phyloP scores from a whole-genome alignment of 208 protist genomes.

The Leptomonas seymouri region DNA sequence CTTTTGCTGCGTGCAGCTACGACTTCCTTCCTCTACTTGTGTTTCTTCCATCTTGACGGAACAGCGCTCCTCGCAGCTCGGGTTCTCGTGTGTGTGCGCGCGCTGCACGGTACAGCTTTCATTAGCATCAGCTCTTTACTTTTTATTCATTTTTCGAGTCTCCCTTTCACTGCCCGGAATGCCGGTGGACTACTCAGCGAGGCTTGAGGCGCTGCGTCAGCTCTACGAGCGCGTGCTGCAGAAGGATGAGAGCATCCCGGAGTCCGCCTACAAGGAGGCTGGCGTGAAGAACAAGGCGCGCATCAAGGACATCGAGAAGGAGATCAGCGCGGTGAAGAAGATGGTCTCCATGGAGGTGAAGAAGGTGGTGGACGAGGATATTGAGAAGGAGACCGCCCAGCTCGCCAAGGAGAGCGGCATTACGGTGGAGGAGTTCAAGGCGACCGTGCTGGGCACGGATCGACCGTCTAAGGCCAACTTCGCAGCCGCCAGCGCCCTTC shows the following conservation, averaged over 20 bases:
- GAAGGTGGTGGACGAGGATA: constrained; percentile 52
- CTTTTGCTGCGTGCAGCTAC: too few relatives aligned
- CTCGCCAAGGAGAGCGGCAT: constrained; percentile 61
- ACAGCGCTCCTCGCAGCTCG: too few relatives aligned
- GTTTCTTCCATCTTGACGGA: too few relatives aligned
- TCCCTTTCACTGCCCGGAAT: constrained; percentile 11
- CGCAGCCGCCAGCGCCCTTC: constrained; percentile 2
- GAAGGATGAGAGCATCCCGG: constrained; percentile 55
- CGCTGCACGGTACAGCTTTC: too few relatives aligned
- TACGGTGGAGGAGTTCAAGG: constrained; percentile 67
- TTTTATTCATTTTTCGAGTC: too few relatives aligned
- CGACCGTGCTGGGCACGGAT: constrained; percentile 19
- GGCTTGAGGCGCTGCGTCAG: constrained; percentile 63
- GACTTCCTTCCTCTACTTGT: too few relatives aligned
- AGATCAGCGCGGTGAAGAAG: constrained; percentile 75
- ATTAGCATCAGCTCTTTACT: too few relatives aligned
- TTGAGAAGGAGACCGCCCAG: constrained; percentile 62
- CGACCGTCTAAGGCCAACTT: neutral
- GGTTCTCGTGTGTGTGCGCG: too few relatives aligned
- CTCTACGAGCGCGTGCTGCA: constrained; percentile 66
- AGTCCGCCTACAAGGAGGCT: constrained; percentile 48
- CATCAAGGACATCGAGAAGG: constrained; percentile 93
- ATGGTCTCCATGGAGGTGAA: constrained; percentile 68
- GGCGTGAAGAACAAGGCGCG: constrained; percentile 78
- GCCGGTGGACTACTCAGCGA: constrained; percentile 34